Base-by-base conservation (phyloP, 495 filamentous ascomycete genomes). In the Annulohypoxylon moriforme region DNA sequence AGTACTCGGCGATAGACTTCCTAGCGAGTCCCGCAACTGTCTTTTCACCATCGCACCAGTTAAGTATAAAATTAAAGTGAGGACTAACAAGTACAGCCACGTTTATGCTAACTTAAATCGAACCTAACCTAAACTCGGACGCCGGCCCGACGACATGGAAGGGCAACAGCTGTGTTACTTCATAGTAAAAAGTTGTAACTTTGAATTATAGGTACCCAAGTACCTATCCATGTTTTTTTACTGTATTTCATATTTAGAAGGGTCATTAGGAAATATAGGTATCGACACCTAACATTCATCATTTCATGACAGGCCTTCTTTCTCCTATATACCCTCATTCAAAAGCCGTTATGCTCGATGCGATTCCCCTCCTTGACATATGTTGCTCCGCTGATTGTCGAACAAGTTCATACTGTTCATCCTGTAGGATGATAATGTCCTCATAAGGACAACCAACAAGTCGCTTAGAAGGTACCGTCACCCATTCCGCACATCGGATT, bases 371-470 rank as follows among this genome's bases (percentile, higher is more conserved):
- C 4, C 52, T 56, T 14, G 36, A 62, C 6, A 46, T 29, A 49
- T 58, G 52, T 16, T 29, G 61, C 36, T 55, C 10, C 10, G 2
- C 60, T 11, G 49, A 14, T 8, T 10, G 47, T 2, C 25, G 50
- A 33, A 59, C 33, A 1, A 62, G 31, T 4, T 72, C 63, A 36
- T 72, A 58, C 7, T 72, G 57, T 14, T 67, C 63, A 10, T 72
- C 59, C 16, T 63, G 14, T n/a, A 67, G 49, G 11, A 72, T 36
- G 18, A 67, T 8, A 1, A 63, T 11, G 6, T 72, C 58, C 14
- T 72, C 16, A 1, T 33, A 67, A 22, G 38, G 25, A 34, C 20
- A 56, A 4, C 16, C 40, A 3, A 22, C 18, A 13, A 71, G 14
- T 33, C 44, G 31, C 33, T 67, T 6, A 1, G n/a, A 34, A 20